These are phyloP conservation scores for Pigoraptor vietnamica DNA, from an alignment of 78 protist genomes.

Conservation along the genomic window DNA sequence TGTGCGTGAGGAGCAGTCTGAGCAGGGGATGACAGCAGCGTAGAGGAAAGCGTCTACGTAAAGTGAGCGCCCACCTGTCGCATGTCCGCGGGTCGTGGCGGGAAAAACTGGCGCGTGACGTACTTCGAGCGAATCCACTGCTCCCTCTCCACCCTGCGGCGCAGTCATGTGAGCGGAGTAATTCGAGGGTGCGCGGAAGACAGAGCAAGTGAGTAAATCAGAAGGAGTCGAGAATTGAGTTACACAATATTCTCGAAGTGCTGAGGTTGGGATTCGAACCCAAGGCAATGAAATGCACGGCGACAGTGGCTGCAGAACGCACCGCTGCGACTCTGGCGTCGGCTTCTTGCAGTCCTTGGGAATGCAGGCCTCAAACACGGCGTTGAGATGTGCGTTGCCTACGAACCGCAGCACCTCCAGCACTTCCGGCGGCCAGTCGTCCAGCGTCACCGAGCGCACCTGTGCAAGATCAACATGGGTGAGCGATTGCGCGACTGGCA, in stretches of 20 bases:
- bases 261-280: too few species aligned
- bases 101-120: background rate
- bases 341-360: background rate
- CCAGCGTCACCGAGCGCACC: background rate
- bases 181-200: too few species aligned
- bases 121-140: background rate
- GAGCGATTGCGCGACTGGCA: too few species aligned
- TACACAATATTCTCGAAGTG: too few species aligned
- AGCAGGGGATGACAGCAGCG: too few species aligned
- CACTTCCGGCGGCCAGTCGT: conserved; percentile 40
- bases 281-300: background rate
- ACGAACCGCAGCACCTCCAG: background rate
- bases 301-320: background rate
- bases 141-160: background rate
- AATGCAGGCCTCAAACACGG: background rate
- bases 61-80: too few species aligned
- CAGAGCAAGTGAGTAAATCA: too few species aligned
- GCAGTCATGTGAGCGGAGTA: too few species aligned
- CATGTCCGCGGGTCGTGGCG: background rate
- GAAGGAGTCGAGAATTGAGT: too few species aligned
- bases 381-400: background rate
- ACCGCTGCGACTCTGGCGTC: background rate
- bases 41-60: too few species aligned
- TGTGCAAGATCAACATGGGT: too few species aligned
- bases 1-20: too few species aligned